Conservation (phyloP, 176 grass and related monocot genomes). For the Saccharum officinarum region DNA sequence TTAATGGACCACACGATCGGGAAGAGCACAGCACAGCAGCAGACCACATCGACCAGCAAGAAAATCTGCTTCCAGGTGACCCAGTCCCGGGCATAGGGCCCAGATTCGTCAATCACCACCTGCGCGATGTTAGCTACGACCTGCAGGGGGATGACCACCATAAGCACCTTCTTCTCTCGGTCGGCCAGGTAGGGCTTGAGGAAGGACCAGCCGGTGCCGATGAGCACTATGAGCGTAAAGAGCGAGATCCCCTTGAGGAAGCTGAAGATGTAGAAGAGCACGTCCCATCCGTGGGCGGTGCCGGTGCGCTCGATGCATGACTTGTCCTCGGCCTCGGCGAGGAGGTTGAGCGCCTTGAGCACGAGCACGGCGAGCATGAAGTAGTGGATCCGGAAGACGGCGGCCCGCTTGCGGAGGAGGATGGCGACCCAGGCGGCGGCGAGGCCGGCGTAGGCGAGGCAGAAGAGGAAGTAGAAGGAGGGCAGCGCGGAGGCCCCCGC, state of each 20-base stretch:
- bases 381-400: slow-evolving; percentile 96
- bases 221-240: slow-evolving; percentile 96
- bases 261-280: slow-evolving; percentile 97
- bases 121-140: slow-evolving; percentile 94
- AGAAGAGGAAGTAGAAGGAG: slow-evolving; percentile 78
- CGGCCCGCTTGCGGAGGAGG: slow-evolving; percentile 71
- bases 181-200: slow-evolving; percentile 92
- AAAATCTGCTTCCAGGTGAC: slow-evolving; percentile 92
- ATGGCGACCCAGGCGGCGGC: slow-evolving; percentile 65
- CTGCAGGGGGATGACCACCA: slow-evolving; percentile 94
- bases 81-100: slow-evolving; percentile 84
- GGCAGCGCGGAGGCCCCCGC: slow-evolving; percentile 70
- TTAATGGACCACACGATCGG: slow-evolving; percentile 98
- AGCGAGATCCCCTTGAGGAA: slow-evolving; percentile 97
- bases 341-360: slow-evolving; percentile 84
- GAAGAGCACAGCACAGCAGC: slow-evolving; percentile 91
- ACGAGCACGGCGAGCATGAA: slow-evolving; percentile 95
- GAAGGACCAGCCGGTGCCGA: slow-evolving; percentile 97
- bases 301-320: slow-evolving; percentile 92
- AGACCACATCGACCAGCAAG: slow-evolving; percentile 88
- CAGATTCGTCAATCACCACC: slow-evolving; percentile 90
- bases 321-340: slow-evolving; percentile 93
- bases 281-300: slow-evolving; percentile 93
- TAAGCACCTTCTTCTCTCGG: slow-evolving; percentile 91
- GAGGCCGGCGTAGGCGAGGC: slow-evolving; percentile 64